These are phyloP conservation scores for Solanum arcanum DNA, from an alignment of 257 asterid genomes.

Conservation along the genomic window DNA sequence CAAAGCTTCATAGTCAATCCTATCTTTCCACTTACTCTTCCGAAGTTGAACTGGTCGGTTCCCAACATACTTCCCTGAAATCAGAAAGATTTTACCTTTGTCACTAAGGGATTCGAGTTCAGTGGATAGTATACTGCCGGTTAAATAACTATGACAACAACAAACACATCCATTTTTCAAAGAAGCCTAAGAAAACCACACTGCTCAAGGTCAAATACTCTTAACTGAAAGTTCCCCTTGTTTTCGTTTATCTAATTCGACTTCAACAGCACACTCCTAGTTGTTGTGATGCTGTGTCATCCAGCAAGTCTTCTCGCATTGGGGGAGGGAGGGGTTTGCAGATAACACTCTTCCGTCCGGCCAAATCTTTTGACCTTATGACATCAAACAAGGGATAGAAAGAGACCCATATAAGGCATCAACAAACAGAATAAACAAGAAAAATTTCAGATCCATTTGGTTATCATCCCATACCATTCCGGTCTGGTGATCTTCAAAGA, in stretches of 20 bases:
- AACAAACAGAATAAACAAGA: background rate
- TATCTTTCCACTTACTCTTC: constrained; percentile 89
- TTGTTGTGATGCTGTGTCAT: background rate
- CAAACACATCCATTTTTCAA: background rate
- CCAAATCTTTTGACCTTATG: background rate
- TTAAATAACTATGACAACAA: background rate
- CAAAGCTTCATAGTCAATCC: constrained; percentile 60
- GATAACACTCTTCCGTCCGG: background rate
- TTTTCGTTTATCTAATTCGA: background rate
- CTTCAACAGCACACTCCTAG: background rate
- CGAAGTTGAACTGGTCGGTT: constrained; percentile 89
- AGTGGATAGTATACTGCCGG: background rate
- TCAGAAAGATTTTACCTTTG: background rate
- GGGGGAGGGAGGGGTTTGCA: background rate
- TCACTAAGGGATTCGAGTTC: background rate
- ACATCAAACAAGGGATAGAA: background rate
- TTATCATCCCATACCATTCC: background rate
- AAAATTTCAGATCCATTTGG: background rate
- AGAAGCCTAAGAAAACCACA: background rate
- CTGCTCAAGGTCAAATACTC: background rate
- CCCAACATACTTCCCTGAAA: constrained; percentile 81
- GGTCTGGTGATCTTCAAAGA: background rate
- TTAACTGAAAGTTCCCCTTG: background rate
- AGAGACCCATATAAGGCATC: background rate
- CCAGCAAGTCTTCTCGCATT: background rate